phyloP scores from a whole-genome alignment of 2,329 filamentous ascomycete species.

The Atkinsonella hypoxylon region DNA sequence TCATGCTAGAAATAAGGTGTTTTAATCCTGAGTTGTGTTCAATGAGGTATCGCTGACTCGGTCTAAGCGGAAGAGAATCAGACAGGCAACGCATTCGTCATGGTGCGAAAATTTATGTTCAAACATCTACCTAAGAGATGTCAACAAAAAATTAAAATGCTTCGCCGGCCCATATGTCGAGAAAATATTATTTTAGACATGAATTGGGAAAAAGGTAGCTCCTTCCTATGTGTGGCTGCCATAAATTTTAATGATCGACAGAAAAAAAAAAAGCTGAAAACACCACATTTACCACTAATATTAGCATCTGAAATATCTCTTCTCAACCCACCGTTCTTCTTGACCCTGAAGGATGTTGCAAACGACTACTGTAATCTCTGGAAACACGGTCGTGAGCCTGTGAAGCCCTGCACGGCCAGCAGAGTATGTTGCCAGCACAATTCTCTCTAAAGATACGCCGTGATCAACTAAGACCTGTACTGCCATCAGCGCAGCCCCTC shows the following conservation, averaged over 20 bases:
- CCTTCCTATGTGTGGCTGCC: no score
- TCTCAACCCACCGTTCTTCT: slow-evolving; percentile 83
- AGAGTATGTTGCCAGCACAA: slow-evolving; percentile 88
- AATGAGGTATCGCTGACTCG: no score
- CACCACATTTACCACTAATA: neutral
- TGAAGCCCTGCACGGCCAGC: slow-evolving; percentile 77
- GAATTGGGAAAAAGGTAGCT: no score
- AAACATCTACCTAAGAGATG: neutral
- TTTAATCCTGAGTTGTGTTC: no score
- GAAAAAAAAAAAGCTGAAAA: no score
- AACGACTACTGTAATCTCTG: slow-evolving; percentile 75
- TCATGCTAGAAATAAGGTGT: no score
- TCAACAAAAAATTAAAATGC: no score
- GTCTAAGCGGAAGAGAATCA: no score
- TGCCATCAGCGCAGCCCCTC: slow-evolving; percentile 79
- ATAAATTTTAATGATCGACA: no score
- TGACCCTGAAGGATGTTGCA: slow-evolving; percentile 70
- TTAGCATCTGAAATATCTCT: slow-evolving; percentile 79
- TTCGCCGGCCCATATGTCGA: no score
- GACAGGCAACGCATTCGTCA: no score
- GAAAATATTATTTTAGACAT: no score
- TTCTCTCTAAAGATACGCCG: slow-evolving; percentile 70
- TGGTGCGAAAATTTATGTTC: neutral
- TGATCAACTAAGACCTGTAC: slow-evolving; percentile 93
- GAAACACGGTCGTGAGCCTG: slow-evolving; percentile 77